Evolutionary conservation across 2,329 filamentous ascomycete genomes (phyloP).

Genomic region (Epicoccum nigrum): DNA sequence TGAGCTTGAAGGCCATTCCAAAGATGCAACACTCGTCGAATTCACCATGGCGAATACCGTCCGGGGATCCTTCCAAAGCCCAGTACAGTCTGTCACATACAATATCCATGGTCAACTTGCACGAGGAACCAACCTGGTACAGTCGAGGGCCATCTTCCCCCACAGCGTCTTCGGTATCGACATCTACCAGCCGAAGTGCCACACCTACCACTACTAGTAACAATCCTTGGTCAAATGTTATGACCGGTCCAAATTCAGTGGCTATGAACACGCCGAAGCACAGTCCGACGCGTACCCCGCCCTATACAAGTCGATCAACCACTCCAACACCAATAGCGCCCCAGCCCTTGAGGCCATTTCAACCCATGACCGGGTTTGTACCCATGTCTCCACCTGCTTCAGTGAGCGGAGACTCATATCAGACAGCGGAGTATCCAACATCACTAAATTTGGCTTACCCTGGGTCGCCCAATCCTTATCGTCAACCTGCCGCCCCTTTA

Average conservation of each 20-base stretch:
- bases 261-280: conserved; percentile 41
- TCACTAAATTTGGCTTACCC: conserved; percentile 35
- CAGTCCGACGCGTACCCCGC: conserved; percentile 46
- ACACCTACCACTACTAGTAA: conserved; percentile 47
- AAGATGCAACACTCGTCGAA: conserved; percentile 46
- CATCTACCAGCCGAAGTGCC: conserved; percentile 44
- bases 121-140: conserved; percentile 47
- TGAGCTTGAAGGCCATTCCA: conserved; percentile 9
- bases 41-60: conserved; percentile 44
- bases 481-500: conserved; percentile 33
- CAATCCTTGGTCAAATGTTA: conserved; percentile 48
- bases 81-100: conserved; percentile 47
- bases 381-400: conserved; percentile 41
- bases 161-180: conserved; percentile 49
- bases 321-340: conserved; percentile 47
- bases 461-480: conserved; percentile 46
- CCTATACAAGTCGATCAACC: conserved; percentile 47
- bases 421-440: conserved; percentile 36
- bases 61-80: conserved; percentile 41
- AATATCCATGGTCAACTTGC: conserved; percentile 50
- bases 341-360: conserved; percentile 44
- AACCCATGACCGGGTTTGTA: conserved; percentile 42
- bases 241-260: conserved; percentile 39
- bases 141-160: conserved; percentile 45
- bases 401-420: conserved; percentile 38